Evolutionary conservation across 768 basidiomycete species (phyloP), one percentile per base, ranked within the genome.

Genomic region (Phylloporus sp.): DNA sequence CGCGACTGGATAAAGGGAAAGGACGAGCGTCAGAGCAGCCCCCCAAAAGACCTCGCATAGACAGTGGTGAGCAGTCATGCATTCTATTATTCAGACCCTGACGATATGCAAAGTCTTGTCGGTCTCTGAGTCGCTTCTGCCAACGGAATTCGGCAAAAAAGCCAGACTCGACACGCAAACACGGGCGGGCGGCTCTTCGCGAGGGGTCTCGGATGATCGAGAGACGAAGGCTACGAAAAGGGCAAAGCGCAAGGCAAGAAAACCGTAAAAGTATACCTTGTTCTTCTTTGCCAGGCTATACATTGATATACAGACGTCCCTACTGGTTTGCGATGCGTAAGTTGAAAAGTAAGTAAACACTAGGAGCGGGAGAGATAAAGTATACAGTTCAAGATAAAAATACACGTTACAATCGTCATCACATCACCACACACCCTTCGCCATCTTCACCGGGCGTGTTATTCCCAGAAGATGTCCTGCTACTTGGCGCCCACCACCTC

Each of bases 371-470:
- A 47, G 45, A 37, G 46, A 44, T 55, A 67, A 63, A 63, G 50
- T 56, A 51, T 60, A 61, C 56, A 61, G 54, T 38, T 44, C 48
- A 54, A 42, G 57, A 51, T 53, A 59, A 55, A 54, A 46, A 63
- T 55, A 61, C 56, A 55, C 40, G 54, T 72, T 33, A 24, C 26
- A 20, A 41, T 36, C 37, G 9, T 24, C 36, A 11, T 61, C 74
- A 87, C 84, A 85, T 87, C 58, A 84, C 68, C 42, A 74, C 75
- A 71, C 86, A 88, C 28, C 80, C 78, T 32, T 83, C 84, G 31
- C 66, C 38, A 20, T 76, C 62, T 26, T 71, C 64, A 23, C 69
- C 66, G 10, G 79, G 81, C 23, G 82, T 77, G 48, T 60, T 74
- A 37, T 68, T 67, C n/a, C 77, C 81, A 27, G 75, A 70, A 36